Percentiles rank a stretch among this genome's conserved stretches.
phyloP scores from a whole-genome alignment of 176 grass and related monocot species.

The Juncus effusus region DNA sequence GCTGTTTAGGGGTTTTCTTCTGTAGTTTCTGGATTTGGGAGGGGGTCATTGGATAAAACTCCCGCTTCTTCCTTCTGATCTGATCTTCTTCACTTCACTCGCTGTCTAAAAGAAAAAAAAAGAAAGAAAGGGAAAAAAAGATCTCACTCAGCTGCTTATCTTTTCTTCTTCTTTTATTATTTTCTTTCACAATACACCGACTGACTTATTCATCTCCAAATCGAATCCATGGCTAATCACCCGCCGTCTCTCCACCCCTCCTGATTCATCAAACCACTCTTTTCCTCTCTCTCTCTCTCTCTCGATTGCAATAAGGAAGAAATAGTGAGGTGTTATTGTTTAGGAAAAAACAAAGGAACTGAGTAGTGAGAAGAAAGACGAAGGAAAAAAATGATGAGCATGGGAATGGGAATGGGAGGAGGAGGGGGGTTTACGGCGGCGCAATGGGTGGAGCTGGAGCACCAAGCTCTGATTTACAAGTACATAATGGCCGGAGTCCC shows the following conservation, averaged over 20 bases:
- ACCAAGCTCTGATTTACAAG: constrained; percentile 96
- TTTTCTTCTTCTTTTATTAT: too few relatives aligned
- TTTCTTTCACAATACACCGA: constrained; percentile 21
- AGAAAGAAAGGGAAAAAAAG: too few relatives aligned
- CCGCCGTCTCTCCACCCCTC: constrained; percentile 30
- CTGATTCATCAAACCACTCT: neutral
- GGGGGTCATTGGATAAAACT: too few relatives aligned
- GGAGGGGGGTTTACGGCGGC: constrained; percentile 73
- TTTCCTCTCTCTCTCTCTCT: constrained; percentile 14
- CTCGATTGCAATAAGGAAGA: neutral
- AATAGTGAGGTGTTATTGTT: too few relatives aligned
- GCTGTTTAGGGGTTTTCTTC: too few relatives aligned
- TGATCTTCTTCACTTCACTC: too few relatives aligned
- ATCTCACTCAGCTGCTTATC: too few relatives aligned
- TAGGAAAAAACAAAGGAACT: neutral
- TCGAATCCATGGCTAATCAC: constrained; percentile 55
- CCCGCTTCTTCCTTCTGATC: too few relatives aligned
- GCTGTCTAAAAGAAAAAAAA: too few relatives aligned
- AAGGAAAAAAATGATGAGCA: constrained; percentile 20
- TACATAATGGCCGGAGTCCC: constrained; percentile 91
- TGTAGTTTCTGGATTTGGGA: too few relatives aligned
- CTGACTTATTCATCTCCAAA: constrained; percentile 6
- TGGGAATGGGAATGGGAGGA: neutral
- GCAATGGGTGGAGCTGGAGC: constrained; percentile 98
- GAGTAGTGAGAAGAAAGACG: neutral